phyloP scores from a whole-genome alignment of 306 rosid species.

The Betula pendula region DNA sequence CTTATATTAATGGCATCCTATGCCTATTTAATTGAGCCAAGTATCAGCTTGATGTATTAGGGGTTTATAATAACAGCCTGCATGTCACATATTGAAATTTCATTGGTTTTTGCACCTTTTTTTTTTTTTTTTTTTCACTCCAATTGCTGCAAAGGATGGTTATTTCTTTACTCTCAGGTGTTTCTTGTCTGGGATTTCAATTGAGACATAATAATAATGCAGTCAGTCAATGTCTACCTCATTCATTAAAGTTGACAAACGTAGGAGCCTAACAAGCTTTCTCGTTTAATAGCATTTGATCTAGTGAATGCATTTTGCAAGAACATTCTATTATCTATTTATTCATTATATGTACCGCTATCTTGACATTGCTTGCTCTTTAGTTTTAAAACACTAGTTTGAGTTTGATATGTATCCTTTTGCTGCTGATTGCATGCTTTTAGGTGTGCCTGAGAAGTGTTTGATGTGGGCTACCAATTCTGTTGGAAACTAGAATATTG shows the following conservation, averaged over 20 bases:
- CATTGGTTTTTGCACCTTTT: neutral
- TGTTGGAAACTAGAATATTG: constrained; percentile 18
- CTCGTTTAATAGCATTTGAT: neutral
- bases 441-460: constrained; percentile 24
- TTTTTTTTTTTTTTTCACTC: neutral
- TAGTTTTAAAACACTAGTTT: constrained; percentile 18
- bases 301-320: neutral
- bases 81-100: neutral
- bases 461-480: constrained; percentile 26
- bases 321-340: neutral
- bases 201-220: neutral
- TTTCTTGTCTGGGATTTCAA: neutral
- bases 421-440: constrained; percentile 3
- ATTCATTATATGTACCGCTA: neutral
- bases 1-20: neutral
- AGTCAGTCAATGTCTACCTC: neutral
- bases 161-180: neutral
- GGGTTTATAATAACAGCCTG: too few species aligned
- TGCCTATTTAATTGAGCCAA: neutral
- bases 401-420: constrained; percentile 16
- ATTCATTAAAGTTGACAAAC: neutral
- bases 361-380: constrained; percentile 12
- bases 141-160: neutral
- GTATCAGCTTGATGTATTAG: neutral
- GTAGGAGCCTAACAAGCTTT: neutral